These are phyloP conservation scores for Rhinocladiella mackenziei DNA, from an alignment of 2,329 filamentous ascomycete genomes.

Conservation along the genomic window DNA sequence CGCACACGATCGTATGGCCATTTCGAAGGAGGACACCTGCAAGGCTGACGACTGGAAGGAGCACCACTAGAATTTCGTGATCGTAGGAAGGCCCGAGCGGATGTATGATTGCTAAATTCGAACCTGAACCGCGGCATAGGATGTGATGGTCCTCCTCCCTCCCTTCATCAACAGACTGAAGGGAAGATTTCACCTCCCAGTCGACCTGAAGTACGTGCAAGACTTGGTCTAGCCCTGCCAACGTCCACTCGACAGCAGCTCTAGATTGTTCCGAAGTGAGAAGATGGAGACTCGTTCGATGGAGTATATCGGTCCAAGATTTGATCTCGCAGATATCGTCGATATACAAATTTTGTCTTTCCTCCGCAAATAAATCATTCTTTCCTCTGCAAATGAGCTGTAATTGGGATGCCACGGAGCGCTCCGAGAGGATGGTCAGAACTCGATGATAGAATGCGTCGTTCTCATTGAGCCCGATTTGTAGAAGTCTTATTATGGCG, in stretches of 20 bases:
- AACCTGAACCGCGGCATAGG: too few relatives aligned
- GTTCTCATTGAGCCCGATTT: constrained; percentile 34
- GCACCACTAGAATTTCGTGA: constrained; percentile 57
- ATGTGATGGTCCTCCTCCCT: constrained; percentile 52
- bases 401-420: constrained; percentile 11
- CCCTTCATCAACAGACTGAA: background rate
- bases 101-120: constrained; percentile 4
- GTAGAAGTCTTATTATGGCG: constrained; percentile 18
- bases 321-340: constrained; percentile 72
- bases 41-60: constrained; percentile 39
- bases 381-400: constrained; percentile 10
- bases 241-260: constrained; percentile 46
- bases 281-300: constrained; percentile 6
- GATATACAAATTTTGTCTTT: constrained; percentile 92
- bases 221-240: constrained; percentile 43
- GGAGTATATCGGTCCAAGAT: constrained; percentile 60
- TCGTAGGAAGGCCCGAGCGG: constrained; percentile 67
- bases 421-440: constrained; percentile 34
- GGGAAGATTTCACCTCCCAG: too few relatives aligned
- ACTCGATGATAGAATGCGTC: constrained; percentile 47
- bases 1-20: constrained; percentile 9
- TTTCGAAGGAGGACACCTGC: constrained; percentile 34
- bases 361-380: constrained; percentile 74
- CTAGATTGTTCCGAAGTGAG: constrained; percentile 9
- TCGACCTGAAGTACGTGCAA: constrained; percentile 1